phyloP scores from a whole-genome alignment of 2,329 filamentous ascomycete genomes.

The Setomelanomma holmii region DNA sequence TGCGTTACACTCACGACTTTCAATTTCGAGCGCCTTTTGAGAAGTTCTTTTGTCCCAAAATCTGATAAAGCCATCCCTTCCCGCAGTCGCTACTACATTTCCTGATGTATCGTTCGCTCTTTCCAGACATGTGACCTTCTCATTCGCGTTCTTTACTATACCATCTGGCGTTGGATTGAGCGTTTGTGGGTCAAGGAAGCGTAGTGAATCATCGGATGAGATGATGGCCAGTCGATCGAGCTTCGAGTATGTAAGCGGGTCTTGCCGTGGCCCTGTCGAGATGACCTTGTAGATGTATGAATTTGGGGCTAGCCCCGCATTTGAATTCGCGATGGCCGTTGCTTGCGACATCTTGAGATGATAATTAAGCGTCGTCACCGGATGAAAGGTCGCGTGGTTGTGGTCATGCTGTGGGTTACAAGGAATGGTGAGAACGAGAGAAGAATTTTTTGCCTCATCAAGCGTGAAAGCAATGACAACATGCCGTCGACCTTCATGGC shows the following conservation, averaged over 20 bases:
- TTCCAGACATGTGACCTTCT: slow-evolving; percentile 69
- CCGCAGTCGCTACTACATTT: slow-evolving; percentile 70
- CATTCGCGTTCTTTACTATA: slow-evolving; percentile 61
- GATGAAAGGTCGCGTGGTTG: background rate
- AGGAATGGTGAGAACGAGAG: background rate
- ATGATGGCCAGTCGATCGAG: slow-evolving; percentile 63
- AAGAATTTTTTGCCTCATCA: slow-evolving; percentile 18
- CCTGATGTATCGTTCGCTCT: slow-evolving; percentile 59
- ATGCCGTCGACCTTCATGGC: too few species aligned
- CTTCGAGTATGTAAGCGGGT: slow-evolving; percentile 39
- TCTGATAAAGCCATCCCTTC: slow-evolving; percentile 72
- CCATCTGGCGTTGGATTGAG: slow-evolving; percentile 61
- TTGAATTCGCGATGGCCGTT: slow-evolving; percentile 21
- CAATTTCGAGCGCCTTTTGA: slow-evolving; percentile 52
- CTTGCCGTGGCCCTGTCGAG: slow-evolving; percentile 39
- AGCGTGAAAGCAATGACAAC: too few species aligned
- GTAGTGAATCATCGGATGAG: slow-evolving; percentile 74
- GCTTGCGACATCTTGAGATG: slow-evolving; percentile 24
- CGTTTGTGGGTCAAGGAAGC: slow-evolving; percentile 67
- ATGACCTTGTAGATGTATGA: slow-evolving; percentile 51
- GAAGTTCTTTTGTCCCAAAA: slow-evolving; percentile 70
- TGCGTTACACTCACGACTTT: slow-evolving; percentile 37
- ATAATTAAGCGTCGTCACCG: background rate
- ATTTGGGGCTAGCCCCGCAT: slow-evolving; percentile 38
- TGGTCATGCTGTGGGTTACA: background rate